These are phyloP conservation scores for Candida qinlingensis DNA, from an alignment of 805 yeast genomes.

Conservation along the genomic window DNA sequence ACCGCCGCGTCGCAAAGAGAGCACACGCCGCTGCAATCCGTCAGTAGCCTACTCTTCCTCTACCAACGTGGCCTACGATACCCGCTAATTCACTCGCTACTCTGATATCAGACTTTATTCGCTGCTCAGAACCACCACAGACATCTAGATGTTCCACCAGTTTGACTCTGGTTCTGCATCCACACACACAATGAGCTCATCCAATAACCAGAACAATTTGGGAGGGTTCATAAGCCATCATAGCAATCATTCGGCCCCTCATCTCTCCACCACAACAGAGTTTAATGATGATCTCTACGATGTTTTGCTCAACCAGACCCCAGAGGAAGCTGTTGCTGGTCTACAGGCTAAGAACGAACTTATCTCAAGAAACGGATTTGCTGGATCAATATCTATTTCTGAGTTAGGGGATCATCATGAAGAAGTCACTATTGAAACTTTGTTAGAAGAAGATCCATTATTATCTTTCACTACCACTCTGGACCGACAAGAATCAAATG, in stretches of 20 bases:
- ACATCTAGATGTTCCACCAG: too few species aligned
- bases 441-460: slow-evolving; percentile 25
- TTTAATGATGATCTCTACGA: slow-evolving; percentile 12
- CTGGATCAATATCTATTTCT: background rate
- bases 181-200: too few species aligned
- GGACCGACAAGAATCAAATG: slow-evolving; percentile 25
- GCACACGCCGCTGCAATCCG: too few species aligned
- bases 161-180: background rate
- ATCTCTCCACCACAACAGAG: background rate
- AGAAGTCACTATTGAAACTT: slow-evolving; percentile 20
- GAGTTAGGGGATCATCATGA: slow-evolving; percentile 5
- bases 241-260: too few species aligned
- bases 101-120: too few species aligned
- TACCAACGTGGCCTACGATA: too few species aligned
- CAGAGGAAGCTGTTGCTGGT: slow-evolving; percentile 20
- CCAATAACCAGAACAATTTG: too few species aligned
- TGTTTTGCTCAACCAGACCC: slow-evolving; percentile 11
- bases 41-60: too few species aligned
- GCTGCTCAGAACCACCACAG: too few species aligned
- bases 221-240: too few species aligned
- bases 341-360: slow-evolving; percentile 12
- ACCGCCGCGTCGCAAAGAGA: too few species aligned
- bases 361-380: slow-evolving; percentile 11
- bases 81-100: too few species aligned
- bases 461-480: slow-evolving; percentile 21